These are phyloP conservation scores for Myriosclerotinia curreyana DNA, from an alignment of 2,329 filamentous ascomycete species.

Conservation along the genomic window DNA sequence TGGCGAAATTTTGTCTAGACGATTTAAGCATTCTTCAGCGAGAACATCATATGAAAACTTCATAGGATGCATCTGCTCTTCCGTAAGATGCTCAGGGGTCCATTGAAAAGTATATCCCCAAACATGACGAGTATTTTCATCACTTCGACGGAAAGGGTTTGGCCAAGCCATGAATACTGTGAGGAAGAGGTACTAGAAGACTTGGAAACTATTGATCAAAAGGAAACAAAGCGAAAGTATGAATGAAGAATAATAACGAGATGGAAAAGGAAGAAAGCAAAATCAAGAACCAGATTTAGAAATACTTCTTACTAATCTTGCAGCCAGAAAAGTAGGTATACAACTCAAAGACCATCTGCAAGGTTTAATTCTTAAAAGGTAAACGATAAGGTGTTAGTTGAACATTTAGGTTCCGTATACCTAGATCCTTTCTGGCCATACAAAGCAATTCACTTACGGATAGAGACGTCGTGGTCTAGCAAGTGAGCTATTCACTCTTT, in stretches of 20 bases:
- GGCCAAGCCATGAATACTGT: constrained; percentile 7
- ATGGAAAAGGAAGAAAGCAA: neutral
- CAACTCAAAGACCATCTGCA: neutral
- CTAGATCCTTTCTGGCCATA: too few species aligned
- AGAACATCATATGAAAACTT: constrained; percentile 67
- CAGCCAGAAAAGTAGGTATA: neutral
- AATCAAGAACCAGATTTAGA: neutral
- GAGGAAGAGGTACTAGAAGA: neutral
- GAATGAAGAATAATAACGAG: neutral
- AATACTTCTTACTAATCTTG: neutral
- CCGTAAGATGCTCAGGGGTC: constrained; percentile 60
- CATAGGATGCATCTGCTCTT: constrained; percentile 56
- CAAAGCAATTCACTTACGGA: too few species aligned
- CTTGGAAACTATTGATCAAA: neutral
- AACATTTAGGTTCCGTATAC: too few species aligned
- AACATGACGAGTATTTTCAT: constrained; percentile 30
- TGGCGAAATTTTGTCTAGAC: constrained; percentile 60
- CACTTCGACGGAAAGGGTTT: constrained; percentile 29
- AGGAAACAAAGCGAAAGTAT: neutral
- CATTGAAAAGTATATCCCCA: constrained; percentile 71
- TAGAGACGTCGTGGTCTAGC: too few species aligned
- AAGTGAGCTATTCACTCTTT: too few species aligned
- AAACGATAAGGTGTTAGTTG: too few species aligned
- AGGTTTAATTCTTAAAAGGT: too few species aligned
- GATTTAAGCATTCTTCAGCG: constrained; percentile 62